Evolutionary conservation across 306 rosid species (phyloP), one percentile per base, ranked within the genome.

Genomic region (Psophocarpus tetragonolobus): DNA sequence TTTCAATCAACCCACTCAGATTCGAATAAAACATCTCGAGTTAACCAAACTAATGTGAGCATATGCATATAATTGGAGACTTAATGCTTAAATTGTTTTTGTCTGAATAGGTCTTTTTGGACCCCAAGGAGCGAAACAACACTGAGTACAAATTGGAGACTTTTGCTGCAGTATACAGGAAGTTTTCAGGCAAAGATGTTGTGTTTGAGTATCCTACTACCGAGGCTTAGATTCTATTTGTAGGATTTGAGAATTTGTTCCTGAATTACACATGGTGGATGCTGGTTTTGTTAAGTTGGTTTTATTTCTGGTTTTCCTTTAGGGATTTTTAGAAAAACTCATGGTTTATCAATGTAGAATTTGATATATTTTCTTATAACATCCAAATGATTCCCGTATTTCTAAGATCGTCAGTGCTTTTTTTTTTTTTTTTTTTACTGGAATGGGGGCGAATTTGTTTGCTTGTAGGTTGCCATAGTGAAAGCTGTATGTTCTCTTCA

Each of bases 101-200:
- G 0, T 71, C 5, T 68, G 15, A 0, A 8, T 73, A 93, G 98
- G 92, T 93, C 33, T 86, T 87, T 84, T 87, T 93, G 88, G 98
- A 93, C 41, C 96, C 98, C 1, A 93, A 93, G 85, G 98, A 91
- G 66, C 76, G 91, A 3, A 93, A 90, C 90, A 90, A 88, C 78
- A 91, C 97, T 0, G 97, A 93, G 70, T 93, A 91, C 86, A 93
- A 93, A 84, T 71, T 93, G 72, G 98, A 93, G 75, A 88, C 92
- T 21, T 93, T 91, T 65, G 24, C 97, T 62, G 96, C 96, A 1
- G 98, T 93, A 50, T 91, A 91, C 81, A 76, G 93, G 82, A 93
- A 93, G 85, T 85, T 93, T 53, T 84, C 98, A 0, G 98, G 98
- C 84, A 91, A 88, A 84, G 98, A 93, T 65, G 96, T 91, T 1